These are phyloP conservation scores for Scedosporium apiospermum DNA, from an alignment of 2,329 filamentous ascomycete species.

Conservation along the genomic window DNA sequence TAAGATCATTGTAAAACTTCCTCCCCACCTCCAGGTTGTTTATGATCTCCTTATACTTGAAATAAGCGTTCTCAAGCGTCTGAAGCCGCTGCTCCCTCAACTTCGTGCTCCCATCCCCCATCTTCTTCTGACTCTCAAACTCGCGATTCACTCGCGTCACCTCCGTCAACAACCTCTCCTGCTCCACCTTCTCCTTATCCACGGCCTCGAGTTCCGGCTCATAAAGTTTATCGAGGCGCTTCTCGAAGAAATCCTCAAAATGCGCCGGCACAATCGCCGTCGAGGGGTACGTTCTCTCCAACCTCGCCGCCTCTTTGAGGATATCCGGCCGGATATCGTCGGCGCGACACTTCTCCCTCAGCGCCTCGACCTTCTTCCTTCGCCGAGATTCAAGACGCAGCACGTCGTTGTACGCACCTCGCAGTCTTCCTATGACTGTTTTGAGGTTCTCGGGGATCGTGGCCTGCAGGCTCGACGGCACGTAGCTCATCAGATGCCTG, in stretches of 20 bases:
- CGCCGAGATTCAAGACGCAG: slow-evolving; percentile 73
- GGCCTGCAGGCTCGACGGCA: slow-evolving; percentile 73
- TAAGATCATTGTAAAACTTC: slow-evolving; percentile 96
- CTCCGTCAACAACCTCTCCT: slow-evolving; percentile 60
- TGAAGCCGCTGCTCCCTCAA: slow-evolving; percentile 85
- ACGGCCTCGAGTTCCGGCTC: slow-evolving; percentile 67
- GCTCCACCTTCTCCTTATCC: slow-evolving; percentile 63
- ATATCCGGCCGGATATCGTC: slow-evolving; percentile 88
- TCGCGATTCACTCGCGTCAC: slow-evolving; percentile 67
- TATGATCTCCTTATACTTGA: slow-evolving; percentile 94
- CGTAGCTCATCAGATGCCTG: slow-evolving; percentile 73
- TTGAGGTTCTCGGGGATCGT: slow-evolving; percentile 75
- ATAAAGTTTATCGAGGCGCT: slow-evolving; percentile 65
- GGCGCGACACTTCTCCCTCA: slow-evolving; percentile 69
- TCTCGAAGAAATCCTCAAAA: slow-evolving; percentile 86
- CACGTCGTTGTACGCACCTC: slow-evolving; percentile 77
- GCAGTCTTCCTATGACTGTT: slow-evolving; percentile 64
- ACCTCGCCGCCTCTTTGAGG: slow-evolving; percentile 68
- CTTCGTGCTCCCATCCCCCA: slow-evolving; percentile 51
- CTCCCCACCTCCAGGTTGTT: slow-evolving; percentile 83
- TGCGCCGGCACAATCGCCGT: slow-evolving; percentile 79
- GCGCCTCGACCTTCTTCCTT: slow-evolving; percentile 65
- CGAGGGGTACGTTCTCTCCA: slow-evolving; percentile 80
- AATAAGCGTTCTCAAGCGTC: slow-evolving; percentile 79
- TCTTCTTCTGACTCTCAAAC: slow-evolving; percentile 63